Base-by-base conservation (phyloP, 768 basidiomycete species). In the Phanerodontia chrysosporium region DNA sequence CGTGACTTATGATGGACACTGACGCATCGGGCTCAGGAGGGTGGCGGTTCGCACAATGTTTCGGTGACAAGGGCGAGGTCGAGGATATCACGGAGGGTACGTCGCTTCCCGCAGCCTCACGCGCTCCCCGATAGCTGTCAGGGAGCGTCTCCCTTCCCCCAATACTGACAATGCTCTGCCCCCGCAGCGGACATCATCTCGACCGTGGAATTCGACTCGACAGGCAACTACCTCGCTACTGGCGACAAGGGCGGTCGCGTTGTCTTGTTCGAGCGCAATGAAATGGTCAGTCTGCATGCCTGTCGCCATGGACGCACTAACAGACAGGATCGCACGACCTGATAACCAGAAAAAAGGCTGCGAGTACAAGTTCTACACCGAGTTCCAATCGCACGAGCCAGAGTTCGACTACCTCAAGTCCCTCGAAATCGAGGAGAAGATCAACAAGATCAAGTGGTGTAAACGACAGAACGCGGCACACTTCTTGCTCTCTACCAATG, bases 381-480 rank as follows among this genome's bases (percentile, higher is more conserved):
- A 99, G 76, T 97, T 98, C 73, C 97, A 99, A 81, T 95, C 93
- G 48, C 97, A 99, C 73, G 97, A 99, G 74, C 97, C 97, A 57
- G 97, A 99, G 74, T 99, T 99, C 74, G 97, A 99, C 79, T 99
- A 99, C 75, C 87, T 99, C 70, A 99, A 99, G 82, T 97, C 94
- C 24, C 81, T 99, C 66, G 97, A 99, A 83, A 99, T 99, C 75
- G 97, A 99, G 77, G 97, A 99, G 83, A 99, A 99, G 89, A 99
- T 99, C 81, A 99, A 99, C 81, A 92, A 97, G 85, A 99, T 99
- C 84, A 93, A 95, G 74, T 99, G 97, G 97, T 98, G 95, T 81
- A 95, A 88, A 79, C 85, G 97, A 64, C 95, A 97, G 77, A 98
- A 98, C 73, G 82, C 91, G 48, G 95, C 97, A 46, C 97, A 99